phyloP scores from a whole-genome alignment of 495 filamentous ascomycete genomes.

The Hypoxylon intermedium region DNA sequence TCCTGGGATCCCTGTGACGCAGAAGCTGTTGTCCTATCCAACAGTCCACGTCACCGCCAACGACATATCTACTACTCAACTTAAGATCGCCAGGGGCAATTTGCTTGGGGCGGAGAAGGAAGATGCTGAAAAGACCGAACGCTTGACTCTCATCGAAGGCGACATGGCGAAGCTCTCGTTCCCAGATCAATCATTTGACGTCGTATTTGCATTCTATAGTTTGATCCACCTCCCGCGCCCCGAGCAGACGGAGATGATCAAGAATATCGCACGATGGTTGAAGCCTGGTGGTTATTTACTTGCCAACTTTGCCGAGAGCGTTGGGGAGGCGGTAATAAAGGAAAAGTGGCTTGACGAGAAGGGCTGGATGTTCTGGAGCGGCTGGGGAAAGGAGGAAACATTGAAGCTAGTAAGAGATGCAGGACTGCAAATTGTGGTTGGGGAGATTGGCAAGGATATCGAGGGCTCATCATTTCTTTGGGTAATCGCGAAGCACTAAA shows the following conservation, averaged over 20 bases:
- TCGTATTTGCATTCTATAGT: conserved; percentile 43
- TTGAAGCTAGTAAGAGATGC: conserved; percentile 31
- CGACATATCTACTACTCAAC: conserved; percentile 45
- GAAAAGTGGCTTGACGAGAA: conserved; percentile 43
- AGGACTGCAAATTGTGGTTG: conserved; percentile 39
- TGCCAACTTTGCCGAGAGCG: conserved; percentile 41
- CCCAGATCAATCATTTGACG: conserved; percentile 33
- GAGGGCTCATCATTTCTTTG: conserved; percentile 43
- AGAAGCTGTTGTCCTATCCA: conserved; percentile 30
- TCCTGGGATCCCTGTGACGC: conserved; percentile 41
- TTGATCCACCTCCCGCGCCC: conserved; percentile 47
- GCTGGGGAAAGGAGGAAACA: conserved; percentile 42
- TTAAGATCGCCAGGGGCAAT: conserved; percentile 30
- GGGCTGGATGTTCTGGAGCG: conserved; percentile 50
- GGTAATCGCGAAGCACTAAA: conserved; percentile 41
- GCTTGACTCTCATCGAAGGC: conserved; percentile 32
- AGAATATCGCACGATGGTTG: conserved; percentile 39
- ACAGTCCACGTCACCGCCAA: conserved; percentile 36
- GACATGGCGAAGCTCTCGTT: conserved; percentile 47
- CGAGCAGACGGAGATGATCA: conserved; percentile 46
- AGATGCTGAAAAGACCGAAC: conserved; percentile 1
- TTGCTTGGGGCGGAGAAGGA: conserved; percentile 8
- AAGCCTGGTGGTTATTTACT: conserved; percentile 44
- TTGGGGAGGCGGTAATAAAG: conserved; percentile 21
- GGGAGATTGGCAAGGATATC: conserved; percentile 32